Evolutionary conservation across 140 eudicot species (phyloP).

Genomic region (Stevia rebaudiana): DNA sequence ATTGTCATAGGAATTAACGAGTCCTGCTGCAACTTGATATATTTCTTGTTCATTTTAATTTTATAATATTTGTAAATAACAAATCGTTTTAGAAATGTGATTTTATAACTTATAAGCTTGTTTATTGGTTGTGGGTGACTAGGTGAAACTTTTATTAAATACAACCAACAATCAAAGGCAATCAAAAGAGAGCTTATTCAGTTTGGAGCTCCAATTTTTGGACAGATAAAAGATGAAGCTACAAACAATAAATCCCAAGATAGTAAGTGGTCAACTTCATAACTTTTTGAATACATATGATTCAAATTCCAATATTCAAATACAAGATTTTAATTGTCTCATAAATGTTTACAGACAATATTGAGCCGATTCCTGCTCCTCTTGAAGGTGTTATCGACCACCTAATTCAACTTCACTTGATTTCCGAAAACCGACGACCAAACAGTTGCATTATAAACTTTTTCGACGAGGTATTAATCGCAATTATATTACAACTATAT

Average conservation of each 20-base stretch:
- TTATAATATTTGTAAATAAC: neutral
- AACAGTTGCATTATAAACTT: constrained; percentile 91
- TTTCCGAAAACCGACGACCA: constrained; percentile 83
- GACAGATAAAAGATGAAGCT: constrained; percentile 72
- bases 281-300: neutral
- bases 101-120: constrained; percentile 19
- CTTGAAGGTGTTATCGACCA: constrained; percentile 76
- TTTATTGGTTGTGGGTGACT: constrained; percentile 13
- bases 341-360: constrained; percentile 45
- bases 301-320: neutral
- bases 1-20: constrained; percentile 4
- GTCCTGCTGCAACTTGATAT: neutral
- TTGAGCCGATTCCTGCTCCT: constrained; percentile 85
- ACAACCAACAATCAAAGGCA: constrained; percentile 80
- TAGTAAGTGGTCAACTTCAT: constrained; percentile 33
- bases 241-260: constrained; percentile 42
- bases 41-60: neutral
- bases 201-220: constrained; percentile 89
- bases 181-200: constrained; percentile 90
- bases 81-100: neutral
- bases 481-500: neutral
- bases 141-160: constrained; percentile 90
- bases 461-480: constrained; percentile 75
- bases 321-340: neutral
- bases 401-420: constrained; percentile 67